Conservation (phyloP, 805 yeast genomes). For the Cyberlindnera samutprakarnensis region DNA sequence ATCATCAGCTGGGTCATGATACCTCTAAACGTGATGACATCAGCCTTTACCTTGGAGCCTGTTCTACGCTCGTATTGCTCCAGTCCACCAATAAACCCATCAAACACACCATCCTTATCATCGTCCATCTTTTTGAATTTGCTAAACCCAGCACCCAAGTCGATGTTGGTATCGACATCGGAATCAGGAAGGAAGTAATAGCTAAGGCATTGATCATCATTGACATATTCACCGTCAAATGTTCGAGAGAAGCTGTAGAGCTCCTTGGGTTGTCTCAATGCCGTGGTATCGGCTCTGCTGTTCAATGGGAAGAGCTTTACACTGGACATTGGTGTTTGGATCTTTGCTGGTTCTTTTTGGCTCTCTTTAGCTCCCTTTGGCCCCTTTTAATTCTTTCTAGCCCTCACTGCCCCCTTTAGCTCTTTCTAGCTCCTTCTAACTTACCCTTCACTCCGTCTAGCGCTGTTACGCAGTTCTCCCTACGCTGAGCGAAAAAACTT, state of each 20-base stretch:
- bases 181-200: constrained; percentile 80
- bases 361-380: too few species aligned
- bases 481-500: too few species aligned
- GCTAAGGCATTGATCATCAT: constrained; percentile 48
- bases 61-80: constrained; percentile 43
- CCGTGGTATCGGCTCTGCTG: constrained; percentile 49
- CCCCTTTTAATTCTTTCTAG: too few species aligned
- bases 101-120: constrained; percentile 48
- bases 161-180: constrained; percentile 51
- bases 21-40: constrained; percentile 82
- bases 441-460: too few species aligned
- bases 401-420: too few species aligned
- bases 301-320: constrained; percentile 13
- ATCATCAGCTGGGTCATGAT: constrained; percentile 67
- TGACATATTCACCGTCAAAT: constrained; percentile 41
- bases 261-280: constrained; percentile 83
- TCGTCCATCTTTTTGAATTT: constrained; percentile 52
- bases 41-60: constrained; percentile 41
- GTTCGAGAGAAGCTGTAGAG: constrained; percentile 59
- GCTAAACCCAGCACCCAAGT: constrained; percentile 57
- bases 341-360: too few species aligned
- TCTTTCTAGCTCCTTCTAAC: too few species aligned
- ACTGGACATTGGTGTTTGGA: constrained; percentile 6
- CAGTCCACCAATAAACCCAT: constrained; percentile 50
- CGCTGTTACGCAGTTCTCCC: too few species aligned